Percentiles rank a stretch among this genome's conserved stretches.
These are phyloP conservation scores for Phytophthora brassicae DNA, from an alignment of 352 stramenopile genomes.

Conservation along the genomic window DNA sequence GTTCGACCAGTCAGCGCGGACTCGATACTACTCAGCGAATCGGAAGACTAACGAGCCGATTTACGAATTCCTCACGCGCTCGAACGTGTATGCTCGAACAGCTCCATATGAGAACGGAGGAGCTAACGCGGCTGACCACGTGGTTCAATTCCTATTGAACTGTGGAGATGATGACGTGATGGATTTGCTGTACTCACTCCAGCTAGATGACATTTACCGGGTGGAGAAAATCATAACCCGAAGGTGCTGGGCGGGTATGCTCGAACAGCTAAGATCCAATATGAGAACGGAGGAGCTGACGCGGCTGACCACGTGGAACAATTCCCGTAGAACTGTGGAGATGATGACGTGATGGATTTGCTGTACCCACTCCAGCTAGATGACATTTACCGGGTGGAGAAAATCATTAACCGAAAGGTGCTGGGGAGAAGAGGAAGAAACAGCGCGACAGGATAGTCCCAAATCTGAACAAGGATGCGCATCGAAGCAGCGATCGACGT, in stretches of 20 bases:
- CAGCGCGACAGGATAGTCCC: not conserved
- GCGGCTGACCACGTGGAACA: too few species aligned
- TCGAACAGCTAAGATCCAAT: constrained; percentile 1
- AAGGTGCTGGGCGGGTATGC: too few species aligned
- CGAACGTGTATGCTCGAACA: constrained; percentile 25
- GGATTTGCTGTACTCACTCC: not conserved
- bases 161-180: not conserved
- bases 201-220: not conserved
- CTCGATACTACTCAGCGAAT: not conserved
- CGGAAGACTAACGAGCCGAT: not conserved
- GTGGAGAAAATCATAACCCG: too few species aligned
- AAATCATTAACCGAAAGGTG: not conserved
- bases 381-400: too few species aligned
- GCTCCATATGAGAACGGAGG: constrained; percentile 1
- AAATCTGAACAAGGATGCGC: too few species aligned
- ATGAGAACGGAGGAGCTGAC: too few species aligned
- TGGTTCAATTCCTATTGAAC: constrained; percentile 1
- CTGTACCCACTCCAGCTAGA: too few species aligned
- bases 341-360: too few species aligned
- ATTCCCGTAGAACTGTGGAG: too few species aligned
- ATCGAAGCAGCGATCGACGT: too few species aligned
- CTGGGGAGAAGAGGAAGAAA: not conserved
- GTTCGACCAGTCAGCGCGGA: too few species aligned
- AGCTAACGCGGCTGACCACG: not conserved
- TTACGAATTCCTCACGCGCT: not conserved